These are phyloP conservation scores for Persicaria tinctoria DNA, from an alignment of 148 eudicot genomes.

Conservation along the genomic window DNA sequence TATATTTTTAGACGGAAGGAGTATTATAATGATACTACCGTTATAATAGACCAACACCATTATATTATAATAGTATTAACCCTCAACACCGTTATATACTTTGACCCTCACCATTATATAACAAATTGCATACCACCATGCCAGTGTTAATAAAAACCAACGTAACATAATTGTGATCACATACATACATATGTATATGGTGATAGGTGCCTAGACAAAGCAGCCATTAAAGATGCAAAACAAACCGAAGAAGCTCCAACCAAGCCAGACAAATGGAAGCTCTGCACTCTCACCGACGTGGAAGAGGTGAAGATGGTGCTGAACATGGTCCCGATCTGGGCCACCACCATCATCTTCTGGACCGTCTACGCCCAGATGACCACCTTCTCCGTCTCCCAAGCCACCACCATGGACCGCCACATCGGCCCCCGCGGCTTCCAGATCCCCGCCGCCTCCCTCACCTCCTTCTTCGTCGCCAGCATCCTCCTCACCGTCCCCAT, in stretches of 20 bases:
- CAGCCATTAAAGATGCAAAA: slow-evolving; percentile 51
- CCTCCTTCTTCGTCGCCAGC: slow-evolving; percentile 68
- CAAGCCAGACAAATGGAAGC: slow-evolving; percentile 41
- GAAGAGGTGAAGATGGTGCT: slow-evolving; percentile 84
- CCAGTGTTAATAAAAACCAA: too few relatives aligned
- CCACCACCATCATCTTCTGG: slow-evolving; percentile 92
- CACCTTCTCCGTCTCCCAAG: slow-evolving; percentile 88
- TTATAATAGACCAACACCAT: too few relatives aligned
- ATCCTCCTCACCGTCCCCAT: slow-evolving; percentile 69
- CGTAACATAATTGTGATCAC: too few relatives aligned
- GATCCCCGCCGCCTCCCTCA: slow-evolving; percentile 78
- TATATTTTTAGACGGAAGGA: too few relatives aligned
- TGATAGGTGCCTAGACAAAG: slow-evolving; percentile 68
- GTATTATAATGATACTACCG: too few relatives aligned
- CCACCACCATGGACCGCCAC: slow-evolving; percentile 80
- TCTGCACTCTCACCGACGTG: slow-evolving; percentile 68
- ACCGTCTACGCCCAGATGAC: slow-evolving; percentile 91
- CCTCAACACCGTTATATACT: too few relatives aligned
- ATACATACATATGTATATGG: too few relatives aligned
- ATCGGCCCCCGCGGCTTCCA: slow-evolving; percentile 43
- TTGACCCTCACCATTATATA: too few relatives aligned
- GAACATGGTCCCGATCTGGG: slow-evolving; percentile 91
- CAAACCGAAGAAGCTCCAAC: slow-evolving; percentile 11
- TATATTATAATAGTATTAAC: too few relatives aligned
- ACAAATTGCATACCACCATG: too few relatives aligned